Base-by-base conservation (phyloP, 2,329 filamentous ascomycete species). In the Colletotrichum noveboracense region DNA sequence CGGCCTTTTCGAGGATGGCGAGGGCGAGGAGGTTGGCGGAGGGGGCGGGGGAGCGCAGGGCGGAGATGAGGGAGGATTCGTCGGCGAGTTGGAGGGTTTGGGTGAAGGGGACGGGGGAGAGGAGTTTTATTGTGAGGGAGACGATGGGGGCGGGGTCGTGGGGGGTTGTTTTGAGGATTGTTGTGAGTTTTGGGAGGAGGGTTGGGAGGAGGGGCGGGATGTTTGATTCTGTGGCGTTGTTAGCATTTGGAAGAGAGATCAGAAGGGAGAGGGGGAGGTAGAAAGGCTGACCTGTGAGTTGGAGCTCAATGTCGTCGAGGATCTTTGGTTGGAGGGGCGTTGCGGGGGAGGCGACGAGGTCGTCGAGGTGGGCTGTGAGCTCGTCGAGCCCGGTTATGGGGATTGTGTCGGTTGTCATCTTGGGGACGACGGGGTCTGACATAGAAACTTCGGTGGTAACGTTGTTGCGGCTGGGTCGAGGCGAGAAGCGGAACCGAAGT, bases 21-120 rank as follows among this genome's bases (percentile, higher is more conserved):
- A 93, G 86, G 79, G 88, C 91, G 28, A 93, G 88, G 18, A 92
- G 83, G 79, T 91, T 91, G 34, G 89, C 90, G 3, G 90, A 88
- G 1, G 90, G 87, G 1, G 90, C 85, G 2, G 89, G 87, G 2
- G 91, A 91, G 62, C 82, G 82, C 18, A 93, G 84, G 28, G 91
- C 91, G 48, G 86, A 85, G 64, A 91, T 82, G 5, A 93, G 81
- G 16, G 88, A 85, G 7, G 88, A 85, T 58, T 88, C 85, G 28
- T 89, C 87, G 13, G 90, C 89, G 9, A 92, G 82, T 3, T 86
- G 83, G 77, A 92, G 84, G 18, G 88, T 84, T 60, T 90, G 85
- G 5, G 85, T 85, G 79, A 93, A 91, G 52, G 83, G 81, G 2
- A 93, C 82, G 1, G 91, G 89, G 0, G 85, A 82, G 18, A 93